A percentile compares a stretch with the other conserved stretches of the same genome.
phyloP scores from a whole-genome alignment of 805 yeast genomes.

The Starmera amethionina region DNA sequence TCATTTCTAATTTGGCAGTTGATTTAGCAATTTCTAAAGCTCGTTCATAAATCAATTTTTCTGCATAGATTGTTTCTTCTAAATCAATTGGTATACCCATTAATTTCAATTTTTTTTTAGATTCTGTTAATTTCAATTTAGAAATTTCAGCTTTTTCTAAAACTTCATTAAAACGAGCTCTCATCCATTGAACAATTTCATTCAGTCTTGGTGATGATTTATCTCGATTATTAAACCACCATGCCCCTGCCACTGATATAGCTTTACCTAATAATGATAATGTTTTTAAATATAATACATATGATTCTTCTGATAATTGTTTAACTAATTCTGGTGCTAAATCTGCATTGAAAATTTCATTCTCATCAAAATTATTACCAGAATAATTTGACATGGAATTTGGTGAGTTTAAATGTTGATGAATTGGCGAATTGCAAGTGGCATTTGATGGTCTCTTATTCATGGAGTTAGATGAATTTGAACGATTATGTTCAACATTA shows the following conservation, averaged over 20 bases:
- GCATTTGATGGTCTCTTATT: no score
- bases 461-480: no score
- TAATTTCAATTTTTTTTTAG: conserved; percentile 24
- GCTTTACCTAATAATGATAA: conserved; percentile 76
- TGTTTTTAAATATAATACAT: conserved; percentile 75
- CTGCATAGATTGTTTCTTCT: conserved; percentile 45
- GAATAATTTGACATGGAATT: conserved; percentile 6
- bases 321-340: conserved; percentile 51
- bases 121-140: conserved; percentile 44
- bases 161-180: conserved; percentile 81
- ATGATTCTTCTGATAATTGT: conserved; percentile 74
- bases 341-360: conserved; percentile 21
- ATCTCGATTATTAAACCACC: conserved; percentile 66
- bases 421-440: no score
- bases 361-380: conserved; percentile 21
- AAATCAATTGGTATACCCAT: conserved; percentile 2
- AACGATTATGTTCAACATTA: not conserved
- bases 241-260: conserved; percentile 74
- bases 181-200: conserved; percentile 68
- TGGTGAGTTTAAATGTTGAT: conserved; percentile 5
- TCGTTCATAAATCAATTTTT: conserved; percentile 81
- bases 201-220: conserved; percentile 38
- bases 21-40: conserved; percentile 88
- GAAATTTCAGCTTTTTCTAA: conserved; percentile 82
- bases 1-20: conserved; percentile 84